phyloP scores from a whole-genome alignment of 2,329 filamentous ascomycete genomes.

The Sarocladium kiliense region DNA sequence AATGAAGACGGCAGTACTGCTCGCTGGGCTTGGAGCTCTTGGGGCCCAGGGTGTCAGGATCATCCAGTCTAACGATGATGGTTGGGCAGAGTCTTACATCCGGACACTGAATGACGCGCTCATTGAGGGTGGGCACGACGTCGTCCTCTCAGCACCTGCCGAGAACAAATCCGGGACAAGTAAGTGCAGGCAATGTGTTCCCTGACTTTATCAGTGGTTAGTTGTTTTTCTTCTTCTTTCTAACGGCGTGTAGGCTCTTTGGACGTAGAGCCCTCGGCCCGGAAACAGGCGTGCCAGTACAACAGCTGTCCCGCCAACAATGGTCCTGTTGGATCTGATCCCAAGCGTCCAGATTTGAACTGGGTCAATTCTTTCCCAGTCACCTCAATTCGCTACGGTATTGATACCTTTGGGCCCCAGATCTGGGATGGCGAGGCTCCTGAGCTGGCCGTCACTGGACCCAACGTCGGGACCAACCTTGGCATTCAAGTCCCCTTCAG shows the following conservation, averaged over 20 bases:
- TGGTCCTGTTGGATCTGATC: conserved; percentile 52
- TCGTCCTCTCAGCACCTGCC: conserved; percentile 61
- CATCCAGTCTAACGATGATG: conserved; percentile 66
- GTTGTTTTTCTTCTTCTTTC: too few species aligned
- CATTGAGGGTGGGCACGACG: conserved; percentile 49
- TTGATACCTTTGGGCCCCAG: conserved; percentile 48
- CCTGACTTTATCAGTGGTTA: too few species aligned
- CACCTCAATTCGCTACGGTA: conserved; percentile 58
- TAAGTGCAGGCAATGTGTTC: too few species aligned
- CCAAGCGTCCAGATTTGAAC: conserved; percentile 53
- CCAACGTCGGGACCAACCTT: conserved; percentile 56
- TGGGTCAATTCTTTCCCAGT: conserved; percentile 69
- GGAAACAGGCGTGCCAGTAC: conserved; percentile 52
- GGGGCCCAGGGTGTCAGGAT: conserved; percentile 41
- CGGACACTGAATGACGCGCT: conserved; percentile 55
- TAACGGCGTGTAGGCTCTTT: conserved; percentile 53
- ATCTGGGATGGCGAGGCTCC: conserved; percentile 47
- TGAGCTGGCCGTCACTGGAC: conserved; percentile 61
- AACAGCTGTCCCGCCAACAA: conserved; percentile 54
- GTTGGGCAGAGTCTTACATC: conserved; percentile 66
- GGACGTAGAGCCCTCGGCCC: conserved; percentile 38
- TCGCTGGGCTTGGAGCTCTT: conserved; percentile 14
- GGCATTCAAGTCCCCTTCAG: conserved; percentile 53
- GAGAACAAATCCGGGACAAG: conserved; percentile 60
- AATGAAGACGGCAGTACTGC: neutral